Evolutionary conservation across 495 filamentous ascomycete species (phyloP).

Genomic region (Viridothelium virens): DNA sequence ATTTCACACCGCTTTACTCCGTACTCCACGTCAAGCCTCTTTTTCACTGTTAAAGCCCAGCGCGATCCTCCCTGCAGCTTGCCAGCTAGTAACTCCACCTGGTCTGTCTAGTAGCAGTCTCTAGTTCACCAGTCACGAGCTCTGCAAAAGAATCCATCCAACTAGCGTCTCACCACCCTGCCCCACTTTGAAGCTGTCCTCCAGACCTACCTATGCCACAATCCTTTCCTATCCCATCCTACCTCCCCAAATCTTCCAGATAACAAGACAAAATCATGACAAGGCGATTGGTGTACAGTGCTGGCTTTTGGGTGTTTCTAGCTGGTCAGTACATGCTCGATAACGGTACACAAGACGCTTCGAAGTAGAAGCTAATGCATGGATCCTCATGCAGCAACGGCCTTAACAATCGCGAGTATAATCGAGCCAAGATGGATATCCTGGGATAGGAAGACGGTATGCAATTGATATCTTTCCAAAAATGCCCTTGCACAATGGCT

Average conservation of each 20-base stretch:
- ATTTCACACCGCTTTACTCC: too few species aligned
- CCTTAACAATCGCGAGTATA: slow-evolving; percentile 67
- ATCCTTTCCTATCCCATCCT: too few species aligned
- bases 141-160: not conserved
- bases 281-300: slow-evolving; percentile 36
- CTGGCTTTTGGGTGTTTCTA: slow-evolving; percentile 34
- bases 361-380: slow-evolving; percentile 6
- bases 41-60: too few species aligned
- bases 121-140: not conserved
- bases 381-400: slow-evolving; percentile 51
- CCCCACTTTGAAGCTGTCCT: not conserved
- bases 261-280: slow-evolving; percentile 28
- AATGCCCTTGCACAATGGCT: too few species aligned
- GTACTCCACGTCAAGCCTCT: too few species aligned
- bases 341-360: not conserved
- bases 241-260: not conserved
- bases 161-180: not conserved
- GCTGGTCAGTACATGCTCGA: slow-evolving; percentile 26
- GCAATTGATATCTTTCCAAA: not conserved
- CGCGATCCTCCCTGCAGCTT: too few species aligned
- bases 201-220: not conserved
- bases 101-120: not conserved
- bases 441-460: slow-evolving; percentile 56
- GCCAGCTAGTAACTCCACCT: too few species aligned
- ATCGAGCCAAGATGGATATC: slow-evolving; percentile 72